Evolutionary conservation across 768 basidiomycete genomes (phyloP), one percentile per base, ranked within the genome.

Genomic region (Lyophyllum semitale): DNA sequence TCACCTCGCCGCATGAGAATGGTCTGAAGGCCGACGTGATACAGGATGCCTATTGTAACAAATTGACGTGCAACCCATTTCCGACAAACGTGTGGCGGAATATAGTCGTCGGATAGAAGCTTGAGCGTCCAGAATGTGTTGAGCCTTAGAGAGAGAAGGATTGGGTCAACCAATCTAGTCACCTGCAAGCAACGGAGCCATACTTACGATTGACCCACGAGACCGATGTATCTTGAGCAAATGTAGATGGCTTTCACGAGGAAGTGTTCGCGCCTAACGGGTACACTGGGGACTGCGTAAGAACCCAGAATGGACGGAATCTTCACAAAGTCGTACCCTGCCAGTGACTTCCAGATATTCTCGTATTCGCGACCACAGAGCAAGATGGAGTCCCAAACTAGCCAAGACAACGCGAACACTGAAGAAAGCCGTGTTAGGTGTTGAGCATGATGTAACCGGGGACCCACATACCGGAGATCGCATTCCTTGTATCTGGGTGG

Each of bases 1-100:
- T 8, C 20, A 51, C 50, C 50, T 29, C 50, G 50, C 23, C 42
- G 27, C 50, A 51, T 51, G 38, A 51, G 38, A 29, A 51, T 51
- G 25, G 30, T 17, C 26, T 51, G 23, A 8, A 42, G 27, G 5
- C 26, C 26, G 26, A 25, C 40, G 13, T 51, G 30, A 7, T n/a
- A n/a, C n/a, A 51, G 26, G 8, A 51, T 4, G 9, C 29, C 22
- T 4, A 20, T 27, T 1, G 8, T 2, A n/a, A 30, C 12, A 29
- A 51, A 15, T 9, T 51, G 50, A 42, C 13, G n/a, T 9, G 17
- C 29, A 13, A 51, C 8, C 50, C 50, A 51, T n/a, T 20, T 22
- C 9, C 50, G 50, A 32, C 50, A 51, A 4, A 32, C 8, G 17
- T 27, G n/a, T 3, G 50, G 40, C 11, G 38, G 12, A 25, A 51